Evolutionary conservation across 140 eudicot genomes (phyloP).

Genomic region (Oenanthe javanica): DNA sequence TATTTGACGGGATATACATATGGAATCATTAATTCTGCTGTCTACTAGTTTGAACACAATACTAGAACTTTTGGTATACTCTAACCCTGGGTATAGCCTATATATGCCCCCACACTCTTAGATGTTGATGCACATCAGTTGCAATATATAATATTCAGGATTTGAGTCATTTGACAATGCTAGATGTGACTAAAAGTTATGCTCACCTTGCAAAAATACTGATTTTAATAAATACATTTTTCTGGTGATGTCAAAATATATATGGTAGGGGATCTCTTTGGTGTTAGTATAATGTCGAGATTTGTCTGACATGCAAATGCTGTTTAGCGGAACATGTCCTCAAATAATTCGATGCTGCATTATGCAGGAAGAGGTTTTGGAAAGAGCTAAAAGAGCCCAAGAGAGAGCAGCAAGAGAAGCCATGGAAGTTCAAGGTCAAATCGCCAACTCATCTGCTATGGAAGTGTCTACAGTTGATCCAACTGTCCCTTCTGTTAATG

Average conservation of each 20-base stretch:
- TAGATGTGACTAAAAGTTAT: not conserved
- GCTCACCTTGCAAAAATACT: not conserved
- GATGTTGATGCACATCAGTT: not conserved
- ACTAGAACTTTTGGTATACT: no score
- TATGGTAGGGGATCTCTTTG: not conserved
- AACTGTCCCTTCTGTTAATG: slow-evolving; percentile 24
- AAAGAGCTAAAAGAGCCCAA: slow-evolving; percentile 68
- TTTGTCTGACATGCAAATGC: not conserved
- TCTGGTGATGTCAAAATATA: not conserved
- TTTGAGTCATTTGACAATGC: not conserved
- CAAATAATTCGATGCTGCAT: not conserved
- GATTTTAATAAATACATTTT: not conserved
- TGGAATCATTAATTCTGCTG: no score
- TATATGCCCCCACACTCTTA: not conserved
- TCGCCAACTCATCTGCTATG: slow-evolving; percentile 29
- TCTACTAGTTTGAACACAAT: no score
- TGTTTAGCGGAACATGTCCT: not conserved
- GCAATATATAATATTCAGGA: not conserved
- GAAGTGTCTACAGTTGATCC: slow-evolving; percentile 19
- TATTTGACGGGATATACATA: no score
- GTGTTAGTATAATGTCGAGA: not conserved
- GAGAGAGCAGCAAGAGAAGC: slow-evolving; percentile 84
- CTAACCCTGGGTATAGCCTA: no score
- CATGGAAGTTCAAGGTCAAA: slow-evolving; percentile 48
- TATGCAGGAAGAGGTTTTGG: slow-evolving; percentile 70